Percentiles rank a stretch among this genome's conserved stretches.
These are phyloP conservation scores for Collybia sordida DNA, from an alignment of 768 basidiomycete species.

Conservation along the genomic window DNA sequence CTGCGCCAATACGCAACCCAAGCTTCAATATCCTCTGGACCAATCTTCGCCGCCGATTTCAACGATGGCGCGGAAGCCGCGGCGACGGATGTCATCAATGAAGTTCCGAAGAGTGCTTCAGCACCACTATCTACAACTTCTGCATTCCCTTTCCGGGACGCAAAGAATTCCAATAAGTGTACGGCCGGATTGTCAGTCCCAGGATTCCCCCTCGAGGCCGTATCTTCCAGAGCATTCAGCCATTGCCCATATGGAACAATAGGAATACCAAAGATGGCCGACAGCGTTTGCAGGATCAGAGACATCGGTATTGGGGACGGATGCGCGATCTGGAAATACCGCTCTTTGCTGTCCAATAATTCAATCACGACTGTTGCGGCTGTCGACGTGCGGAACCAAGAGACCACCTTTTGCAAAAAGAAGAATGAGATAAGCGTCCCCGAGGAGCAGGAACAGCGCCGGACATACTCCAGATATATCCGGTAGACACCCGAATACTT, in stretches of 20 bases:
- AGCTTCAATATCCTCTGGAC: neutral
- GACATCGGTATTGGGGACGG: conserved; percentile 12
- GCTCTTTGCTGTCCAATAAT: conserved; percentile 12
- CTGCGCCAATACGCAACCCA: neutral
- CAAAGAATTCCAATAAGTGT: conserved; percentile 6
- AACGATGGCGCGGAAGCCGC: neutral
- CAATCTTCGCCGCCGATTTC: neutral
- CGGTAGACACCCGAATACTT: conserved; percentile 29
- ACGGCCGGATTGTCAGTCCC: conserved; percentile 6
- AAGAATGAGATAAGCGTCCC: no score
- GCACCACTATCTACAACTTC: neutral
- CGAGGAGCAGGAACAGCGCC: neutral
- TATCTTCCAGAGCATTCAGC: conserved; percentile 15
- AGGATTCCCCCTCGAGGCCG: neutral
- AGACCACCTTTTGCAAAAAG: conserved; percentile 10
- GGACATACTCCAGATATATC: conserved; percentile 24
- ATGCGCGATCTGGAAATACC: conserved; percentile 9
- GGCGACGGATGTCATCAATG: neutral
- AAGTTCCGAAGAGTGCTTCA: neutral
- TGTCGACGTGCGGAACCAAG: conserved; percentile 22
- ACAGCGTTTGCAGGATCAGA: conserved; percentile 9
- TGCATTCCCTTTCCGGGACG: neutral
- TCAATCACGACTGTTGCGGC: conserved; percentile 21
- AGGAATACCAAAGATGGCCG: conserved; percentile 11
- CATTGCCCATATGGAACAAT: conserved; percentile 20